Evolutionary conservation across 73 alveolate genomes (phyloP).

Genomic region (Paramecium tetraurelia): DNA sequence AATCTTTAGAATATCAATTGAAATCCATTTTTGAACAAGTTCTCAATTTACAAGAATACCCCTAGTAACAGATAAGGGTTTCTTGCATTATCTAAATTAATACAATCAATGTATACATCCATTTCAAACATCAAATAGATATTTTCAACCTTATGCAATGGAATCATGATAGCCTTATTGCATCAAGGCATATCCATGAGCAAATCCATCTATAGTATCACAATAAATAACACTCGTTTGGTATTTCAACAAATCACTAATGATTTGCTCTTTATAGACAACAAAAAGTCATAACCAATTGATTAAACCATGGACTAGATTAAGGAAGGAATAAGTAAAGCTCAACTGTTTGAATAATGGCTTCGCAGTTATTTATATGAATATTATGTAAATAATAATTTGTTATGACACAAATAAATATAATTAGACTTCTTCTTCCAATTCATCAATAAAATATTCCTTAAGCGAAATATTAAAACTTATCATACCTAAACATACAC

Average conservation of each 20-base stretch:
- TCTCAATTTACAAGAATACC: background rate
- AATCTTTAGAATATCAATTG: background rate
- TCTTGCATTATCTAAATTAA: background rate
- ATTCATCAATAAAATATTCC: conserved; percentile 51
- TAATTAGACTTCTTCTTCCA: background rate
- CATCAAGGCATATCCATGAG: background rate
- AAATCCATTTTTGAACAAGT: background rate
- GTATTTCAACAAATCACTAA: background rate
- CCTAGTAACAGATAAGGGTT: background rate
- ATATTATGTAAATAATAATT: background rate
- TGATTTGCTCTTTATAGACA: background rate
- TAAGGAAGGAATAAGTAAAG: background rate
- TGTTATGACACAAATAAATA: background rate
- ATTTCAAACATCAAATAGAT: background rate
- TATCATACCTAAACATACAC: background rate
- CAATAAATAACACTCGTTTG: background rate
- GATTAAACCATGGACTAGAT: background rate
- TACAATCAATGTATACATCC: background rate
- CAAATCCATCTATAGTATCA: background rate
- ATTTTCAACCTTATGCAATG: background rate
- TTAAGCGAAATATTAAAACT: conserved; percentile 37
- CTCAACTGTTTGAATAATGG: background rate
- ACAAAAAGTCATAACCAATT: background rate
- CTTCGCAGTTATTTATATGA: background rate
- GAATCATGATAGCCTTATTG: background rate